Evolutionary conservation across 2,329 filamentous ascomycete species (phyloP).

Genomic region (Botrytis fragariae): DNA sequence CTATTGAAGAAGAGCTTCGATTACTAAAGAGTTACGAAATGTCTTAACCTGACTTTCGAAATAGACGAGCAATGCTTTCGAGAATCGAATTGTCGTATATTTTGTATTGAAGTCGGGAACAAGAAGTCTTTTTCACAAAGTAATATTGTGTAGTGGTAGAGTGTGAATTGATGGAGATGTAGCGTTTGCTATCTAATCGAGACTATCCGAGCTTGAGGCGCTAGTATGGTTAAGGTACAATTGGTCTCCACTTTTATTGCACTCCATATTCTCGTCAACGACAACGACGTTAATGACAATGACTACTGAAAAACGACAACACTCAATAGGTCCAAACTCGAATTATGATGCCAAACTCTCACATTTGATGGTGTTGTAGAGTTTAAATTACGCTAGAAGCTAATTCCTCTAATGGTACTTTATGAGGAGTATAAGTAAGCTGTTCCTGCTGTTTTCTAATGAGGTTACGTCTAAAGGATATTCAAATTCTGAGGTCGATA

Average conservation of each 20-base stretch:
- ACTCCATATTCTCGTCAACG: background rate
- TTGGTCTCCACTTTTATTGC: background rate
- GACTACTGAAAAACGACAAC: background rate
- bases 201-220: background rate
- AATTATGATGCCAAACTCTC: background rate
- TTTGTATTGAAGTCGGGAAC: background rate
- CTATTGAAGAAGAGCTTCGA: conserved; percentile 16
- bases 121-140: background rate
- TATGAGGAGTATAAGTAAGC: background rate
- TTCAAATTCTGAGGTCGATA: background rate
- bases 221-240: background rate
- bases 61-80: background rate
- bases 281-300: background rate
- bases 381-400: background rate
- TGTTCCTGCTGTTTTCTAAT: background rate
- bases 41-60: background rate
- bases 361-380: background rate
- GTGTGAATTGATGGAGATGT: conserved; percentile 1
- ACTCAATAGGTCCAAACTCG: background rate
- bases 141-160: background rate
- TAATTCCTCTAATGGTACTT: background rate
- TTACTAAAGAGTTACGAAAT: no score
- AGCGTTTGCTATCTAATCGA: conserved; percentile 16
- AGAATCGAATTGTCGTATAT: background rate
- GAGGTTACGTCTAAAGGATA: background rate